A percentile compares a stretch with the other conserved stretches of the same genome.
Conservation (phyloP, 2,329 filamentous ascomycete species). For the Coniosporium uncinatum region DNA sequence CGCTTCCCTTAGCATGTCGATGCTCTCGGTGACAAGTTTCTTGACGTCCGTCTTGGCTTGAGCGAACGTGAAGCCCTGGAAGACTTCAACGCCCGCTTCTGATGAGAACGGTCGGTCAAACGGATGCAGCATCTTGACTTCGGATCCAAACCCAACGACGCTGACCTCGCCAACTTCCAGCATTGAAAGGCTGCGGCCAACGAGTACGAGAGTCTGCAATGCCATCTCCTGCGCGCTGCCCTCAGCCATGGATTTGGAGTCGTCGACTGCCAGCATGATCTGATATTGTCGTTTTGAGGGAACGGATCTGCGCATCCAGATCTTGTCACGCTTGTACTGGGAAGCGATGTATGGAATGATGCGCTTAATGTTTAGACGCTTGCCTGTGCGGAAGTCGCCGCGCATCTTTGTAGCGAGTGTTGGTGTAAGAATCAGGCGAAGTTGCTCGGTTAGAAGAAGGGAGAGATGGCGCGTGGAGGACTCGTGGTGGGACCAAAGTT, state of each 20-base stretch:
- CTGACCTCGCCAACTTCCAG: slow-evolving; percentile 94
- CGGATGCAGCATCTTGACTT: slow-evolving; percentile 79
- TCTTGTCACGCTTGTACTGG: slow-evolving; percentile 98
- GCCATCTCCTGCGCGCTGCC: slow-evolving; percentile 71
- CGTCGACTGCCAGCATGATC: slow-evolving; percentile 95
- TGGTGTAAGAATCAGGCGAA: slow-evolving; percentile 91
- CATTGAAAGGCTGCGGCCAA: slow-evolving; percentile 82
- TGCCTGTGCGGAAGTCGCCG: slow-evolving; percentile 94
- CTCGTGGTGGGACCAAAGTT: slow-evolving; percentile 84
- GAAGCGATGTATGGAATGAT: slow-evolving; percentile 99
- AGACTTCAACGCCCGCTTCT: slow-evolving; percentile 76
- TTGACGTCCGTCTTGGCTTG: slow-evolving; percentile 85
- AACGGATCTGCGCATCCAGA: slow-evolving; percentile 94
- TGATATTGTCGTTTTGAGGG: slow-evolving; percentile 95
- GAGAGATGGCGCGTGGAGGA: slow-evolving; percentile 79
- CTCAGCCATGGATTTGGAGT: slow-evolving; percentile 92
- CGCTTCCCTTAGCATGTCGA: slow-evolving; percentile 77
- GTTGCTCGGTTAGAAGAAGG: slow-evolving; percentile 85
- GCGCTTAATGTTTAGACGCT: slow-evolving; percentile 97
- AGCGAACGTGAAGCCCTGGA: slow-evolving; percentile 79
- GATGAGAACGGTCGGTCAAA: slow-evolving; percentile 78
- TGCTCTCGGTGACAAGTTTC: slow-evolving; percentile 69
- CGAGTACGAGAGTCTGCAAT: slow-evolving; percentile 90
- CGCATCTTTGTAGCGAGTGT: slow-evolving; percentile 95
- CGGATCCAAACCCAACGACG: slow-evolving; percentile 82